Base-by-base conservation (phyloP, 23 red algal species). In the Chondrus crispus region DNA sequence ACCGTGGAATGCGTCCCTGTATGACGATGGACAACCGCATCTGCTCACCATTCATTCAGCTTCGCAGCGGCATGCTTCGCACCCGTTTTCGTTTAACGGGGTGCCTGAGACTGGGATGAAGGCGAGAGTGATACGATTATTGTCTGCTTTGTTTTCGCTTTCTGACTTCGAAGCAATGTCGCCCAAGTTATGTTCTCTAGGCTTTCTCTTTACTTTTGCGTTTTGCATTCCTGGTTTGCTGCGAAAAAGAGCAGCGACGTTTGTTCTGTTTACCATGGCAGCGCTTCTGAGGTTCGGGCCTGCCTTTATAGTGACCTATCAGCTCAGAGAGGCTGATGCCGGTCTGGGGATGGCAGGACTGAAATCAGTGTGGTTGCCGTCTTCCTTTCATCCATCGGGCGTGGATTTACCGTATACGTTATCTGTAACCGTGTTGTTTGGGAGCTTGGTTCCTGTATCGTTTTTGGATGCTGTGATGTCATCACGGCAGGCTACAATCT, bases 391-490 rank as follows among this genome's bases (percentile, higher is more conserved):
- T 48, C 32, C 53, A 20, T 69, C 87, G 16, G 71, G 72, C 12
- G 32, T 90, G 26, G 87, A 90, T 36, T 3, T 62, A n/a, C 47
- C 87, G 9, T 90, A 72, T 80, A 64, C 80, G 29, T 49, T 90
- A 9, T 55, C 72, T 46, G 80, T 36, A 18, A 49, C 71, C 5
- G 71, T 90, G 57, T 53, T 90, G 7, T 90, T 53, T 50, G 29
- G 51, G 32, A 63, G 44, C 3, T 32, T 90, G 3, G 3, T 90
- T 7, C 87, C 87, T 16, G 70, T 62, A 57, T 90, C 71, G 41
- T 90, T 80, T 68, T 42, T 90, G 50, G 54, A 90, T 14, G 69
- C 54, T 46, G 32, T 90, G 37, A 38, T 46, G 49, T 20, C 26
- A 44, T 29, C 50, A 45, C 5, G 47, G 39, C 45, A 40, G 30